A percentile compares a stretch with the other conserved stretches of the same genome.
Evolutionary conservation across 345 rosid genomes (phyloP).

Genomic region (Turritis glabra): DNA sequence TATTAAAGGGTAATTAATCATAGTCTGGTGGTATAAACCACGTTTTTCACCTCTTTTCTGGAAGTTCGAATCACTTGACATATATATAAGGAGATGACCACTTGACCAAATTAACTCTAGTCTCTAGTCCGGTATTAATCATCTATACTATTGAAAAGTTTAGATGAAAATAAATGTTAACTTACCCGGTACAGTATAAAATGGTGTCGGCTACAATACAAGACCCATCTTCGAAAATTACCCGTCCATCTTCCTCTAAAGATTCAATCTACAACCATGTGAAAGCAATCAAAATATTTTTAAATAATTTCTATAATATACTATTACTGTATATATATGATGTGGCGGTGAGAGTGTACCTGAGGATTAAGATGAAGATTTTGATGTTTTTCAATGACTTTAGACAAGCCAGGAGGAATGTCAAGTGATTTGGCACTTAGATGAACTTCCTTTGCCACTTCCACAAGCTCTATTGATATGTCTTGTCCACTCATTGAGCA

Average conservation of each 20-base stretch:
- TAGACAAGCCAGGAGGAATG: conserved; percentile 60
- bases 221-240: conserved; percentile 60
- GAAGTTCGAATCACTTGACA: not conserved
- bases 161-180: not conserved
- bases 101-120: not conserved
- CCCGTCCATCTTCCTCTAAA: conserved; percentile 66
- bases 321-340: not conserved
- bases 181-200: conserved; percentile 87
- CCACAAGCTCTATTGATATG: conserved; percentile 75
- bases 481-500: conserved; percentile 80
- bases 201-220: conserved; percentile 62
- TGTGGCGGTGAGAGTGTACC: conserved; percentile 39
- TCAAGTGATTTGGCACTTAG: conserved; percentile 61
- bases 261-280: conserved; percentile 56
- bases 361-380: conserved; percentile 58
- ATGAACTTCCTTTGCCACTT: conserved; percentile 69
- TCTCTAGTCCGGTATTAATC: not conserved
- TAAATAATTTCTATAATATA: not conserved
- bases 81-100: not conserved
- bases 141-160: not conserved
- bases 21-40: not conserved
- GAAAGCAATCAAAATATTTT: not conserved
- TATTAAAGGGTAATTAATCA: not conserved
- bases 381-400: conserved; percentile 55
- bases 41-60: not conserved